phyloP scores from a whole-genome alignment of 306 rosid species.

The Castanospermum australe region DNA sequence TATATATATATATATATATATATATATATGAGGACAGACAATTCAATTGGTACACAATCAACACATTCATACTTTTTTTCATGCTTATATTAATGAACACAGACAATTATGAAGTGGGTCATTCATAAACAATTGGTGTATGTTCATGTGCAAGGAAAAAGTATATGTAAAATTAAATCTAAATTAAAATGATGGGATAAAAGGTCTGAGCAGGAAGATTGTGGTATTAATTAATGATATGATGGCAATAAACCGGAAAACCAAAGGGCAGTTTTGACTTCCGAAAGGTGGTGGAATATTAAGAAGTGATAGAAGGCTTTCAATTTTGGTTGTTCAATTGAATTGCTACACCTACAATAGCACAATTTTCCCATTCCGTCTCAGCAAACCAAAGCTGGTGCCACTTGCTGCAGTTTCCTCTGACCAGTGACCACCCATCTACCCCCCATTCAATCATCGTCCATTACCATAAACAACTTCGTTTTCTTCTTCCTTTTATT shows the following conservation, averaged over 20 bases:
- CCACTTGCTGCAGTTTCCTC: too few species aligned
- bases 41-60: too few species aligned
- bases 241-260: not conserved
- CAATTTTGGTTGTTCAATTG: not conserved
- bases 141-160: not conserved
- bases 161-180: not conserved
- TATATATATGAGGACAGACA: too few species aligned
- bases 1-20: too few species aligned
- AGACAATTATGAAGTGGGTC: not conserved
- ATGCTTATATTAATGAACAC: not conserved
- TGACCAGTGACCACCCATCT: not conserved
- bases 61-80: not conserved
- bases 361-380: not conserved
- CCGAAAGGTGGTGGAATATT: not conserved
- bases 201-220: too few species aligned
- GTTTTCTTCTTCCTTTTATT: not conserved
- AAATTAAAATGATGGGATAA: not conserved
- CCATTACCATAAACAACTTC: not conserved
- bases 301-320: not conserved
- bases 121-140: not conserved
- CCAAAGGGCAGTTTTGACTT: slow-evolving; percentile 5
- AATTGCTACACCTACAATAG: too few species aligned
- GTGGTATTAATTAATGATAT: not conserved
- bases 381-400: not conserved
- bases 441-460: not conserved